A percentile compares a stretch with the other conserved stretches of the same genome.
Evolutionary conservation across 345 rosid genomes (phyloP).

Genomic region (Aquilaria malaccensis): DNA sequence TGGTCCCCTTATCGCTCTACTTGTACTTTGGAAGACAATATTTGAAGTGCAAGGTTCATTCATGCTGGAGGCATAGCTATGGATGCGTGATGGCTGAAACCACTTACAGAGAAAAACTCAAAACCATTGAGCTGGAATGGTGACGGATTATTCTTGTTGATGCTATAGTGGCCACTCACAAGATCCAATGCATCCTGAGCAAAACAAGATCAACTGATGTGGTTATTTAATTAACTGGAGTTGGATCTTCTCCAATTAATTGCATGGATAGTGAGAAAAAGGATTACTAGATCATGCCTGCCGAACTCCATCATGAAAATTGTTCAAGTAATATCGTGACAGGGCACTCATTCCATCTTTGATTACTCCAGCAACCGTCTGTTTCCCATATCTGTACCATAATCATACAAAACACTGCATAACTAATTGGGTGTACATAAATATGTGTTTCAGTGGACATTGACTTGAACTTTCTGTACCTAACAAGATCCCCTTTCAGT

Average conservation of each 20-base stretch:
- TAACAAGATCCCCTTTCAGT: constrained; percentile 88
- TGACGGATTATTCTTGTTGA: constrained; percentile 59
- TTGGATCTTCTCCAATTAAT: background rate
- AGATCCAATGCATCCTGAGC: constrained; percentile 94
- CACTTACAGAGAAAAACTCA: constrained; percentile 67
- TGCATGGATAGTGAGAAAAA: background rate
- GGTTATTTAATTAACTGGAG: background rate
- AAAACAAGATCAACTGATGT: constrained; percentile 3
- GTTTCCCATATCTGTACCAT: constrained; percentile 71
- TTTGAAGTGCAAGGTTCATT: too few relatives aligned
- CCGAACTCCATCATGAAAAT: constrained; percentile 93
- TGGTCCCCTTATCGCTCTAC: background rate
- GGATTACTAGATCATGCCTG: constrained; percentile 53
- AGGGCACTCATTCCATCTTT: constrained; percentile 90
- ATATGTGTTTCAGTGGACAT: background rate
- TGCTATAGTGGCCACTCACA: constrained; percentile 72
- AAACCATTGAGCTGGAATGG: constrained; percentile 67
- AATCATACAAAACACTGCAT: background rate
- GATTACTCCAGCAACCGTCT: constrained; percentile 68
- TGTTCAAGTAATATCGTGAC: constrained; percentile 89
- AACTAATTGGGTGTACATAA: background rate
- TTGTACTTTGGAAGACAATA: too few relatives aligned
- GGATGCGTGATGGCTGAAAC: background rate
- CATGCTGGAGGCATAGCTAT: background rate
- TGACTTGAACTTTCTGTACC: constrained; percentile 33